Evolutionary conservation across 352 stramenopile genomes (phyloP), one percentile per base, ranked within the genome.

Genomic region (Phytophthora sp.): DNA sequence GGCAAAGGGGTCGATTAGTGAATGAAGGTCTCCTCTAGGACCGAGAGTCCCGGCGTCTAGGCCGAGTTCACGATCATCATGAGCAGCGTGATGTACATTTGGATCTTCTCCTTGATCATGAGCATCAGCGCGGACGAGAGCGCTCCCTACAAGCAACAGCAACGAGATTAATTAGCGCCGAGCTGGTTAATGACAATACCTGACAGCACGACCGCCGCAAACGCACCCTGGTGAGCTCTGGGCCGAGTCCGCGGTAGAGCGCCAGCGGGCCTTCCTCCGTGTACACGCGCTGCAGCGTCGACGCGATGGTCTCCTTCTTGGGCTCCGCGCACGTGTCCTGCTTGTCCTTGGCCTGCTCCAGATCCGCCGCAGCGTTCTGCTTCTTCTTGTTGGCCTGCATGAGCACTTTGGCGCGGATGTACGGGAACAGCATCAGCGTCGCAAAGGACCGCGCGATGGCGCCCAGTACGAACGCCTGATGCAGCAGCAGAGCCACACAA

Each of bases 61-160:
- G 55, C 39, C 28, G 68, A 73, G 31, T 66, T 89, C 38, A 65
- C 77, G 27, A 94, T 59, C 34, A 97, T 82, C 58, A 97, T 78
- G 32, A 89, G 56, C 44, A 92, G 35, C 53, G 84, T 96, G 58
- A 97, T 94, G 63, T 96, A 91, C 62, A 76, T 84, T 70, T 97
- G 89, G 49, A 99, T 97, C 76, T 98, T 97, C 76, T 99, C 96
- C 84, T 99, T 99, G 56, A 98, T 95, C 91, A 98, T 98, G 65
- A 99, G 89, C 96, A 98, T 99, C 30, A 99, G 73, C 26, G 95
- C 96, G 0, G 95, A 94, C 58, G 91, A 98, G 6, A 99, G 88
- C n/a, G 98, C 94, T n/a, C 95, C 97, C 72, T 97, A 38, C 27
- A 67, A 26, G 31, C 39, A 61, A 10, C 28, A 34, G 27, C 41